Conservation (phyloP, 345 rosid species). For the Euphorbia pulcherrima region DNA sequence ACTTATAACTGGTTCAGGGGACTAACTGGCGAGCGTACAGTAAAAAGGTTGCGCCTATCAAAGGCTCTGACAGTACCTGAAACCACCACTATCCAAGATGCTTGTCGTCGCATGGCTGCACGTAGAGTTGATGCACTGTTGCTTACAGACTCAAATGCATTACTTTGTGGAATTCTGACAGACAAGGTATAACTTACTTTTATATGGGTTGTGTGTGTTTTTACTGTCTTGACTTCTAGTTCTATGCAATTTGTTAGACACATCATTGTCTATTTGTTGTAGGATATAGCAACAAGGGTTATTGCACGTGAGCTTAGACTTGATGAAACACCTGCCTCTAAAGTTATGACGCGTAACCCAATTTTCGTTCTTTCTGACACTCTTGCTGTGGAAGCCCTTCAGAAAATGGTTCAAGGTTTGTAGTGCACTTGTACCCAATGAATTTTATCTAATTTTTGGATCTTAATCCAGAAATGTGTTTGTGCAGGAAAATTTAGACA, state of each 20-base stretch:
- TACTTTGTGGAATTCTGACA: conserved; percentile 97
- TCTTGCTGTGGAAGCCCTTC: conserved; percentile 96
- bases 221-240: background rate
- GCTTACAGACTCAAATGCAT: conserved; percentile 85
- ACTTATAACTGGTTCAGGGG: conserved; percentile 60
- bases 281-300: conserved; percentile 93
- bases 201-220: too few species aligned
- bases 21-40: conserved; percentile 86
- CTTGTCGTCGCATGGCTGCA: conserved; percentile 93
- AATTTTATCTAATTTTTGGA: background rate
- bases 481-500: conserved; percentile 91
- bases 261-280: background rate
- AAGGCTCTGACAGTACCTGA: conserved; percentile 94
- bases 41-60: conserved; percentile 76
- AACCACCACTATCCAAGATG: conserved; percentile 67
- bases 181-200: conserved; percentile 59
- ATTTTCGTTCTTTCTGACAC: conserved; percentile 91
- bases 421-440: conserved; percentile 10
- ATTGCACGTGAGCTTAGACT: conserved; percentile 72
- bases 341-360: conserved; percentile 95
- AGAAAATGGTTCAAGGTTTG: conserved; percentile 97
- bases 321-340: conserved; percentile 87
- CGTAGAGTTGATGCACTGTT: conserved; percentile 89
- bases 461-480: conserved; percentile 5
- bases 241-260: background rate